phyloP scores from a whole-genome alignment of 176 grass and related monocot species.

The Canna indica region DNA sequence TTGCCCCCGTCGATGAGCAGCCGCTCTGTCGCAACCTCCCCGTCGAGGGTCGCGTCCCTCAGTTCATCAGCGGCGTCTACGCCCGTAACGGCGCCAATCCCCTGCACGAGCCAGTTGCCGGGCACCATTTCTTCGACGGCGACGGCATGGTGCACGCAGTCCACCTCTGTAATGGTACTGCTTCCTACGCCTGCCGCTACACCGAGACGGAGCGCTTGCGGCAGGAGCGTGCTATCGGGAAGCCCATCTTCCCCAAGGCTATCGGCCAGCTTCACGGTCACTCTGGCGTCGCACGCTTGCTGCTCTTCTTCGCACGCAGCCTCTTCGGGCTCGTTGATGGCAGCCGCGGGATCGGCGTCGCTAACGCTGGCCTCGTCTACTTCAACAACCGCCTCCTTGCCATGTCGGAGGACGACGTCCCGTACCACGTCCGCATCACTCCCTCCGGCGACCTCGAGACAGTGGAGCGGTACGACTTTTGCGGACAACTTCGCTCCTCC shows the following conservation, averaged over 20 bases:
- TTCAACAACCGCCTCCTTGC: conserved; percentile 68
- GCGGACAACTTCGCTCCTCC: conserved; percentile 38
- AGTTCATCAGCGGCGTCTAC: conserved; percentile 46
- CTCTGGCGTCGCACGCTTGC: conserved; percentile 58
- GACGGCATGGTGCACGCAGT: conserved; percentile 92
- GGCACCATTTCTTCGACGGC: conserved; percentile 97
- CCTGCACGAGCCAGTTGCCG: conserved; percentile 36
- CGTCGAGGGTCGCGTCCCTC: conserved; percentile 34
- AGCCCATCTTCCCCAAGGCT: conserved; percentile 63
- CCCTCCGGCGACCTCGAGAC: conserved; percentile 62
- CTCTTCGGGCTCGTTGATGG: conserved; percentile 57
- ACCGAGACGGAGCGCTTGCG: conserved; percentile 59
- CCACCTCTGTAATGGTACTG: conserved; percentile 24
- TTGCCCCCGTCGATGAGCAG: conserved; percentile 52
- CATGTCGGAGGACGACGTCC: conserved; percentile 98
- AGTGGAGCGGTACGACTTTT: conserved; percentile 55
- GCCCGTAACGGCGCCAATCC: conserved; percentile 86
- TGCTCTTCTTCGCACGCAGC: conserved; percentile 44
- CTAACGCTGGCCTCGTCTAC: conserved; percentile 80
- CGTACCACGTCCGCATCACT: conserved; percentile 73
- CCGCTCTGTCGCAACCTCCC: conserved; percentile 17
- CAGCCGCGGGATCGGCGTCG: conserved; percentile 53
- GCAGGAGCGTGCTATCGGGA: conserved; percentile 47
- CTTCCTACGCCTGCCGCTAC: conserved; percentile 68
- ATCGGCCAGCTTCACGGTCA: conserved; percentile 94